A percentile compares a stretch with the other conserved stretches of the same genome.
Evolutionary conservation across 2,329 filamentous ascomycete species (phyloP).

Genomic region (Ophiostoma australiae): DNA sequence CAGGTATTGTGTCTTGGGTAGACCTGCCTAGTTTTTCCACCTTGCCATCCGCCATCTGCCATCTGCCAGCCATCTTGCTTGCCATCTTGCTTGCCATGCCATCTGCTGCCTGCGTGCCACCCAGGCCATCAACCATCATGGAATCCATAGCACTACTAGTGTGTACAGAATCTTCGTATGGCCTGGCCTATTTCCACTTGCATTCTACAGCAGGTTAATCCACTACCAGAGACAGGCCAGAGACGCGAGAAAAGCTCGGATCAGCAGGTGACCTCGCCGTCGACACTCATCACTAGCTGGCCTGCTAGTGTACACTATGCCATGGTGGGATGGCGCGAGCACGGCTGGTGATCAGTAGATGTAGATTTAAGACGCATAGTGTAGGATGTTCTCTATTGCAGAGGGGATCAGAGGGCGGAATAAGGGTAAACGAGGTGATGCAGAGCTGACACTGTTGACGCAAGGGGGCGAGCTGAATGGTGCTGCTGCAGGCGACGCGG

Average conservation of each 20-base stretch:
- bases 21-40: too few relatives aligned
- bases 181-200: neutral
- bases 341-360: neutral
- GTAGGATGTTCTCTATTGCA: neutral
- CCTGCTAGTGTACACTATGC: neutral
- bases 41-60: too few relatives aligned
- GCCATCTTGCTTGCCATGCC: too few relatives aligned
- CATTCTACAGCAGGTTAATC: slow-evolving; percentile 5
- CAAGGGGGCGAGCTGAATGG: neutral
- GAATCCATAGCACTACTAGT: too few relatives aligned
- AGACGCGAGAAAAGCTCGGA: neutral
- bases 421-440: neutral
- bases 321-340: neutral
- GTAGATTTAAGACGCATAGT: neutral
- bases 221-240: neutral
- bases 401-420: neutral
- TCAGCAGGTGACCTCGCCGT: slow-evolving; percentile 6
- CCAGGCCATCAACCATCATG: too few relatives aligned
- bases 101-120: too few relatives aligned
- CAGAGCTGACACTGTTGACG: neutral
- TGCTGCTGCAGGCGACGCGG: neutral
- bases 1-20: too few relatives aligned
- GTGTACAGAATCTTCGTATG: too few relatives aligned
- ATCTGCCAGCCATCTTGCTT: too few relatives aligned
- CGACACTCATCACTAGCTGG: neutral